Evolutionary conservation across 768 basidiomycete species (phyloP).

Genomic region (Lactifluus volemus): DNA sequence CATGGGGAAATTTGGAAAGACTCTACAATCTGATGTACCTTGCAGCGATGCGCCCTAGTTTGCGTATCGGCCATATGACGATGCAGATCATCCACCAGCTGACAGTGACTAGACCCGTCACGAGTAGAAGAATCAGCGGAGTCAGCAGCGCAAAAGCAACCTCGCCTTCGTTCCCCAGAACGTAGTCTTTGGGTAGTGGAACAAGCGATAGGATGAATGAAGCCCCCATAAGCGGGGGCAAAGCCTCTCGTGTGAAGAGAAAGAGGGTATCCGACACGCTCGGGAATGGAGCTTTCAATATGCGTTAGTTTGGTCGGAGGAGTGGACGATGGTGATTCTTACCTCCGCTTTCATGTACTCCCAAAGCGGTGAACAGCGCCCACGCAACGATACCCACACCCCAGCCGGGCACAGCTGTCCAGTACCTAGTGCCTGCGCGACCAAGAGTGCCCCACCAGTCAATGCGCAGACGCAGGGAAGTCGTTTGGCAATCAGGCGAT

Average conservation of each 20-base stretch:
- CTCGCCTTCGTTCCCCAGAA: conserved; percentile 53
- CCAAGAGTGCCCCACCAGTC: conserved; percentile 70
- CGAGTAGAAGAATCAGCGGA: conserved; percentile 45
- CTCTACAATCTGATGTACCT: conserved; percentile 15
- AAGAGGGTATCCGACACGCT: conserved; percentile 42
- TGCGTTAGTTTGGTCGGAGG: background rate
- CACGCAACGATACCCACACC: conserved; percentile 59
- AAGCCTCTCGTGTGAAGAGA: conserved; percentile 31
- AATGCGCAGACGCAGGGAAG: conserved; percentile 42
- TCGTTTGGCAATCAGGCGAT: conserved; percentile 44
- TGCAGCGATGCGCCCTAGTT: conserved; percentile 21
- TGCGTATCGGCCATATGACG: conserved; percentile 41
- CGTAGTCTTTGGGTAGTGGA: conserved; percentile 46
- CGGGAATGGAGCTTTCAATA: conserved; percentile 35
- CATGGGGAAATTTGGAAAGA: background rate
- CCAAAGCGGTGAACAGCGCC: conserved; percentile 47
- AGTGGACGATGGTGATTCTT: background rate
- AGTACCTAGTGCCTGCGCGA: conserved; percentile 63
- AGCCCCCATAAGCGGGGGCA: conserved; percentile 36
- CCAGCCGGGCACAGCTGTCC: conserved; percentile 66
- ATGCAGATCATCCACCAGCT: conserved; percentile 46
- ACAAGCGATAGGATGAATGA: conserved; percentile 43
- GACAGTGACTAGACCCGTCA: conserved; percentile 55
- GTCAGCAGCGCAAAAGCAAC: conserved; percentile 42
- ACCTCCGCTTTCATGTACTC: conserved; percentile 23